A percentile compares a stretch with the other conserved stretches of the same genome.
These are phyloP conservation scores for Colletotrichum ledebouriae DNA, from an alignment of 2,329 filamentous ascomycete species.

Conservation along the genomic window DNA sequence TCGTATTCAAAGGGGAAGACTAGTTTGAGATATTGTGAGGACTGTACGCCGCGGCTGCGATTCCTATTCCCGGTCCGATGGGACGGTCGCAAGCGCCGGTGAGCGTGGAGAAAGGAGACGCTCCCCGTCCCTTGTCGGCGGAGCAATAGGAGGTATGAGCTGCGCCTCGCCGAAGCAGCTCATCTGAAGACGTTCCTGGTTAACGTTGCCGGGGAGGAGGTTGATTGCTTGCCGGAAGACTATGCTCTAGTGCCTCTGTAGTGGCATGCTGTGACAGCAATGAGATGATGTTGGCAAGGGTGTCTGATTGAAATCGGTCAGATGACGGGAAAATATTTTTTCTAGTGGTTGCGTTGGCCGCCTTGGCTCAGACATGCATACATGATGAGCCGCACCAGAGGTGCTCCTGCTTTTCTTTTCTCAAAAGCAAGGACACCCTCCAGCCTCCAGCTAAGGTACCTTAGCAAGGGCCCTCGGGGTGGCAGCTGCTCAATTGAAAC, in stretches of 20 bases:
- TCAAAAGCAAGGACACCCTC: neutral
- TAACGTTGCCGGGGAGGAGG: neutral
- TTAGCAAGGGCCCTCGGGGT: neutral
- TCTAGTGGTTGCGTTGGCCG: constrained; percentile 5
- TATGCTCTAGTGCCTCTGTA: neutral
- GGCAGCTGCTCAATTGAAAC: too few relatives aligned
- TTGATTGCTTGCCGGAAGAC: neutral
- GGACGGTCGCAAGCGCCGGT: constrained; percentile 6
- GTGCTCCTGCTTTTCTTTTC: constrained; percentile 10
- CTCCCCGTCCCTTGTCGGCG: constrained; percentile 24
- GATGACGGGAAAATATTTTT: constrained; percentile 24
- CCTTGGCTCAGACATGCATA: constrained; percentile 32
- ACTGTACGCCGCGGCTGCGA: constrained; percentile 11
- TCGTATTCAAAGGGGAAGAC: neutral
- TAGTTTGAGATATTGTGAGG: neutral
- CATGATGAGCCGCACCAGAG: constrained; percentile 14
- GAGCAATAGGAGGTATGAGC: constrained; percentile 20
- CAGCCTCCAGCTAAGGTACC: neutral
- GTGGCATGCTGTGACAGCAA: too few relatives aligned
- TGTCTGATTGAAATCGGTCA: constrained; percentile 37
- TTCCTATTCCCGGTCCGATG: constrained; percentile 18
- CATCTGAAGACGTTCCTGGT: neutral
- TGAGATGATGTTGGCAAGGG: constrained; percentile 12
- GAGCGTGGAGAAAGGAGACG: constrained; percentile 32
- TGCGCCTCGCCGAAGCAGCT: constrained; percentile 26